Conservation (phyloP, 768 basidiomycete species). For the Clathrus columnatus region DNA sequence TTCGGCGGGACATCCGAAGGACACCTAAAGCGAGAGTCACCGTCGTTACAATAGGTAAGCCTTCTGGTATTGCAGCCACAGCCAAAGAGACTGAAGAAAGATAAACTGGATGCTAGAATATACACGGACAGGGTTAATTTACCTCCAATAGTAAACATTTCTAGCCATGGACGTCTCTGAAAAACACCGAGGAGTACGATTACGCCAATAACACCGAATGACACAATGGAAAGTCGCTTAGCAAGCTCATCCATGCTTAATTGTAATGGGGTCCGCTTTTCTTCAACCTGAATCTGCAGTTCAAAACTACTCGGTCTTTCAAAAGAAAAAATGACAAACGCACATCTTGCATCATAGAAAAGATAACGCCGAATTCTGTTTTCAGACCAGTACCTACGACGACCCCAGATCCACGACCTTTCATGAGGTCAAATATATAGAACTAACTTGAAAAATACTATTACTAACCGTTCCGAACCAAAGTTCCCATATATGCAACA, state of each 20-base stretch:
- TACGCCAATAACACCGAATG: constrained; percentile 89
- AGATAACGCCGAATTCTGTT: constrained; percentile 94
- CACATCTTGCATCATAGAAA: constrained; percentile 97
- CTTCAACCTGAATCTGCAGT: constrained; percentile 46
- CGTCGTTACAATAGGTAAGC: constrained; percentile 92
- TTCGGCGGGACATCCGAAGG: constrained; percentile 85
- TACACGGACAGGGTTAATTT: constrained; percentile 19
- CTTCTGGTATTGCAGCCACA: constrained; percentile 97
- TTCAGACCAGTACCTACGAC: constrained; percentile 79
- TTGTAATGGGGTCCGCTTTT: constrained; percentile 88
- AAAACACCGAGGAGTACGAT: constrained; percentile 86
- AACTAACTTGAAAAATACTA: background rate
- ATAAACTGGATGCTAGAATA: constrained; percentile 14
- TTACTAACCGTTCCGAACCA: constrained; percentile 73
- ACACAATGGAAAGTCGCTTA: constrained; percentile 79
- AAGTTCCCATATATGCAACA: constrained; percentile 92
- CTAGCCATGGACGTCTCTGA: constrained; percentile 83
- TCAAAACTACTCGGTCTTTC: background rate
- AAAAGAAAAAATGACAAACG: constrained; percentile 14
- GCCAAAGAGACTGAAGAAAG: constrained; percentile 83
- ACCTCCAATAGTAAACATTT: constrained; percentile 99
- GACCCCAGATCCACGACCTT: constrained; percentile 75
- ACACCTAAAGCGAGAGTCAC: constrained; percentile 95
- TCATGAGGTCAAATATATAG: background rate
- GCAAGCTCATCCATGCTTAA: constrained; percentile 95